These are phyloP conservation scores for Apostasia shenzhenica DNA, from an alignment of 106 monocot species.

Conservation along the genomic window DNA sequence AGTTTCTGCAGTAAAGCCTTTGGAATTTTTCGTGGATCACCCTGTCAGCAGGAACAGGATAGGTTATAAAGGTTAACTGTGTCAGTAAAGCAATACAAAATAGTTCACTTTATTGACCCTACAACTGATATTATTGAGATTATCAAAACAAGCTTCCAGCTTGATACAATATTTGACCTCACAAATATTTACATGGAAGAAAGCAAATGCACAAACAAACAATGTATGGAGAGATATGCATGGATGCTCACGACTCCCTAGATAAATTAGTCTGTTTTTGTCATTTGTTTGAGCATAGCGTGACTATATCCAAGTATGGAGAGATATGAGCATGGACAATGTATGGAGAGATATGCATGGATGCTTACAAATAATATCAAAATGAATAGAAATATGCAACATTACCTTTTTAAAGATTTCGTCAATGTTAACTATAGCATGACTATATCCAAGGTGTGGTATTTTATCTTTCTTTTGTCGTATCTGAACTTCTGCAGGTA, in stretches of 20 bases:
- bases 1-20: slow-evolving; percentile 86
- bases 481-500: slow-evolving; percentile 31
- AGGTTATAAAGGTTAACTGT: too few species aligned
- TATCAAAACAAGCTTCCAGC: too few species aligned
- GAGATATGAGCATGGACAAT: too few species aligned
- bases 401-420: slow-evolving; percentile 81
- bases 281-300: too few species aligned
- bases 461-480: slow-evolving; percentile 38
- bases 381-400: background rate
- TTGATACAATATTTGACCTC: too few species aligned
- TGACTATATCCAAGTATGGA: too few species aligned
- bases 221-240: background rate
- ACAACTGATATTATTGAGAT: too few species aligned
- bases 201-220: slow-evolving; percentile 2
- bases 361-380: background rate
- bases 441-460: slow-evolving; percentile 30
- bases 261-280: background rate
- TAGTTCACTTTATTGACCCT: too few species aligned
- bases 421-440: slow-evolving; percentile 41
- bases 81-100: too few species aligned
- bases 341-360: background rate
- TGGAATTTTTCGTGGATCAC: slow-evolving; percentile 58
- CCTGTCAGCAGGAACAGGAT: slow-evolving; percentile 33
- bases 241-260: background rate
- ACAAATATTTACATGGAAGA: too few species aligned